Percentiles rank a stretch among this genome's conserved stretches.
phyloP scores from a whole-genome alignment of 345 rosid genomes.

The Bruguiera gymnorhiza region DNA sequence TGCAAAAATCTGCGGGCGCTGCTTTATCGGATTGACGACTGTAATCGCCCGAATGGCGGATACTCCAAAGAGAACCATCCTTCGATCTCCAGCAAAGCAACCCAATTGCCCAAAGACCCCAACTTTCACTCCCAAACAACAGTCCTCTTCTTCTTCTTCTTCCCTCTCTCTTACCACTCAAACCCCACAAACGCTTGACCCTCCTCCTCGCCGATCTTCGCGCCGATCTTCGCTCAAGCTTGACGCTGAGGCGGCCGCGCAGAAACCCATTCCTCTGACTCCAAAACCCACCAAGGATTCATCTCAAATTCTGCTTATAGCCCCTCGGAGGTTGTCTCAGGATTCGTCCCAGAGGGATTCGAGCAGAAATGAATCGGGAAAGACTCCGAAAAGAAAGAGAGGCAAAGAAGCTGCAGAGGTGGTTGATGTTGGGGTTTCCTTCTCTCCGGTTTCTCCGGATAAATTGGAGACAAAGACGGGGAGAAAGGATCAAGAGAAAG shows the following conservation, averaged over 20 bases:
- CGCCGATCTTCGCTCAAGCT: conserved; percentile 21
- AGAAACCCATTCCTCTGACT: neutral
- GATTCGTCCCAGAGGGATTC: conserved; percentile 1
- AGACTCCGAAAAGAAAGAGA: conserved; percentile 8
- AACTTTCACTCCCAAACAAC: neutral
- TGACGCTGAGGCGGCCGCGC: conserved; percentile 19
- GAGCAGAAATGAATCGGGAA: neutral
- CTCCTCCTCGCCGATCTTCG: conserved; percentile 54
- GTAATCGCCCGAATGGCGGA: conserved; percentile 37
- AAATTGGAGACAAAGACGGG: conserved; percentile 50
- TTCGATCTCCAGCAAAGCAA: conserved; percentile 33
- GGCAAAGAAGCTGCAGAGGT: neutral
- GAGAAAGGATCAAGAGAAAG: conserved; percentile 17
- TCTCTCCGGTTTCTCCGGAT: conserved; percentile 56
- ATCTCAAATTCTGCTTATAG: conserved; percentile 6
- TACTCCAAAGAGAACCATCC: conserved; percentile 34
- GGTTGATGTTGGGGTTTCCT: conserved; percentile 25
- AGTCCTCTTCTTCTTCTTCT: conserved; percentile 29
- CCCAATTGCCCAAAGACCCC: neutral
- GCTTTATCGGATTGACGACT: neutral
- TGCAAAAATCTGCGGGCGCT: conserved; percentile 1
- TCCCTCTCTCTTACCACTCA: conserved; percentile 36
- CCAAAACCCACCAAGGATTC: conserved; percentile 16
- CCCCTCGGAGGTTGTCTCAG: conserved; percentile 12
- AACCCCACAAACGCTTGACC: conserved; percentile 42